Base-by-base conservation (phyloP, 768 basidiomycete genomes). In the Jaapia argillacea region DNA sequence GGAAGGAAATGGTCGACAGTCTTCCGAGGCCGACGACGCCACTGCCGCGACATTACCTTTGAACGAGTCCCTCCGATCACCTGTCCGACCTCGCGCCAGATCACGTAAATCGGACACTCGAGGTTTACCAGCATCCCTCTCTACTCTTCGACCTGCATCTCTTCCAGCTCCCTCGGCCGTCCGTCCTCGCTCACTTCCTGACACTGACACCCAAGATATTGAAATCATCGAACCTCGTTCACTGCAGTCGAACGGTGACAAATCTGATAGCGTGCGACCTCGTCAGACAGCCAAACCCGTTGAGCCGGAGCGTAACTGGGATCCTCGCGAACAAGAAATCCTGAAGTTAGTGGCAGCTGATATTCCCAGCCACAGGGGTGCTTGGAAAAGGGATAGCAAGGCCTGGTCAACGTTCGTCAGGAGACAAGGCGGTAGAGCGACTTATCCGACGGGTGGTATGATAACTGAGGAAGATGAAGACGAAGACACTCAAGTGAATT, bases 301-400 rank as follows among this genome's bases (percentile, higher is more conserved):
- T n/a, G n/a, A n/a, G n/a, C n/a, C n/a, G n/a, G n/a, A n/a, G n/a
- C n/a, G n/a, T n/a, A n/a, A n/a, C n/a, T n/a, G 48, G 14, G 69
- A 65, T 45, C 59, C 66, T 21, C 65, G 68, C 42, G 75, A 79
- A 51, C 67, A 64, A 24, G 74, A 76, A 50, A 65, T 85, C 25
- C 46, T 75, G 51, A 72, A 69, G 49, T 66, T 85, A 25, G 74
- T 85, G n/a, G 81, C 80, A 6, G 81, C 81, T 22, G 67, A 74
- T 59, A 75, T 67, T 24, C 79, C 82, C 1, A 85, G 81, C 49
- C 84, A 86, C 56, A 70, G 81, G 42, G 74, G 69, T n/a, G 75
- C 75, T 10, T 85, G 82, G 83, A 75, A 66, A 52, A 70, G 71
- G 47, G 70, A 74, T 52, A 72, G 79, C 52, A 72, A 66, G 47